These are phyloP conservation scores for Poa annua DNA, from an alignment of 176 grass and related monocot genomes.

Conservation along the genomic window DNA sequence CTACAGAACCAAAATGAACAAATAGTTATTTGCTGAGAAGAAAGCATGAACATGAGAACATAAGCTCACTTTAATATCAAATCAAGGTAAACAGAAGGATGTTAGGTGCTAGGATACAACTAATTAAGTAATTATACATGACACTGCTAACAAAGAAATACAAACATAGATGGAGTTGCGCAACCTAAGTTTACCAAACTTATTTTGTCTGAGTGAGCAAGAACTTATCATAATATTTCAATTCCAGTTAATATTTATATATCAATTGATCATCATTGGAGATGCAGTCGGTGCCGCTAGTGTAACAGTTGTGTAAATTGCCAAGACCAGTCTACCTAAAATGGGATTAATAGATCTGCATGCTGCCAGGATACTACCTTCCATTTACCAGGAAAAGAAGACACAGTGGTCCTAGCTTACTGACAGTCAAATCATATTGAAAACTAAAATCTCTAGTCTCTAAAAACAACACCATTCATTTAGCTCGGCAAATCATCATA, in stretches of 20 bases:
- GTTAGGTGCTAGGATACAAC: constrained; percentile 17
- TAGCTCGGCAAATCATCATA: not conserved
- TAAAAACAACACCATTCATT: not conserved
- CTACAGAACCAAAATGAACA: constrained; percentile 49
- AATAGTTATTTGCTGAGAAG: constrained; percentile 51
- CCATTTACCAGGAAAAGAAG: not conserved
- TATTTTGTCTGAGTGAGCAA: not conserved
- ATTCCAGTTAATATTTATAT: not conserved
- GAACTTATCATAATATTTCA: not conserved
- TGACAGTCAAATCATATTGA: not conserved
- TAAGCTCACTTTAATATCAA: constrained; percentile 36
- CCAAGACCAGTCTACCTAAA: constrained; percentile 2
- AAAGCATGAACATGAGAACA: constrained; percentile 33
- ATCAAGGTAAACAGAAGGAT: constrained; percentile 22
- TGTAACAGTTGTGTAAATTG: constrained; percentile 8
- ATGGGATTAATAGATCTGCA: not conserved
- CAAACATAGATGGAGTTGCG: not conserved
- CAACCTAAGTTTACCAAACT: constrained; percentile 18
- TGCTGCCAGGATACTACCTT: not conserved
- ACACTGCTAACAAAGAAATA: not conserved
- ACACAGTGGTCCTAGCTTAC: not conserved
- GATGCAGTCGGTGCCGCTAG: constrained; percentile 11
- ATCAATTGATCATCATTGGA: constrained; percentile 14
- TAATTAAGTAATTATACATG: constrained; percentile 22
- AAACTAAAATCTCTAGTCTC: not conserved